Evolutionary conservation across 108 stramenopile genomes (phyloP).

Genomic region (Cyclotella cryptica): DNA sequence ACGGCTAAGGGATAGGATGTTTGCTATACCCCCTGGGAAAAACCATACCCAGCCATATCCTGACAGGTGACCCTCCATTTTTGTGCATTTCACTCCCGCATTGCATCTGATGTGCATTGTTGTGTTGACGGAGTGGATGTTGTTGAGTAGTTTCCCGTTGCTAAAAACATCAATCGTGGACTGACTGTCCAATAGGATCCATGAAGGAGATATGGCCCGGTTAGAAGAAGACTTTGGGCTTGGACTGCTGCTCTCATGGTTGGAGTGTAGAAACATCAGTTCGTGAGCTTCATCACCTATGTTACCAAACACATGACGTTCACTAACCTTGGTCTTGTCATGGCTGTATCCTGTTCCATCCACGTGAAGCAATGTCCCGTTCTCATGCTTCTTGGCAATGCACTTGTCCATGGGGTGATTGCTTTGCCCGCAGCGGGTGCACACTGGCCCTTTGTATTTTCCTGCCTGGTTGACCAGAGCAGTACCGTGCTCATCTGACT

Average conservation of each 20-base stretch:
- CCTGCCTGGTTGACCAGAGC: background rate
- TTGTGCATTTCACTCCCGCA: background rate
- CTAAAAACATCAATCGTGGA: slow-evolving; percentile 51
- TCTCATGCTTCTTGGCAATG: background rate
- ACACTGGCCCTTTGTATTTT: background rate
- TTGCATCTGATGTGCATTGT: slow-evolving; percentile 28
- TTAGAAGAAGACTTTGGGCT: no score
- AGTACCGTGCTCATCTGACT: background rate
- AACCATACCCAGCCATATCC: slow-evolving; percentile 61
- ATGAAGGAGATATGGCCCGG: background rate
- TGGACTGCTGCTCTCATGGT: no score
- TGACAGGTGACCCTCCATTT: slow-evolving; percentile 20
- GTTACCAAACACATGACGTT: no score
- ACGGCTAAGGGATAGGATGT: slow-evolving; percentile 44
- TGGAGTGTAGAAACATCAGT: no score
- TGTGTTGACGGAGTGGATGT: slow-evolving; percentile 6
- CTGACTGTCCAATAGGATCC: slow-evolving; percentile 56
- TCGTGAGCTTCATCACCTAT: no score
- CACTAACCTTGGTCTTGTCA: no score
- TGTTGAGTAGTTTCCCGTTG: slow-evolving; percentile 27
- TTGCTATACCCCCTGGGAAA: slow-evolving; percentile 45
- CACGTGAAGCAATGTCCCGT: no score
- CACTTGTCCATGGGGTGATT: background rate
- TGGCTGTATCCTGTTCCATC: no score
- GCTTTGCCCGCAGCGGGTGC: background rate